phyloP scores from a whole-genome alignment of 2,329 filamentous ascomycete species.

The Hypoxylon sp. region DNA sequence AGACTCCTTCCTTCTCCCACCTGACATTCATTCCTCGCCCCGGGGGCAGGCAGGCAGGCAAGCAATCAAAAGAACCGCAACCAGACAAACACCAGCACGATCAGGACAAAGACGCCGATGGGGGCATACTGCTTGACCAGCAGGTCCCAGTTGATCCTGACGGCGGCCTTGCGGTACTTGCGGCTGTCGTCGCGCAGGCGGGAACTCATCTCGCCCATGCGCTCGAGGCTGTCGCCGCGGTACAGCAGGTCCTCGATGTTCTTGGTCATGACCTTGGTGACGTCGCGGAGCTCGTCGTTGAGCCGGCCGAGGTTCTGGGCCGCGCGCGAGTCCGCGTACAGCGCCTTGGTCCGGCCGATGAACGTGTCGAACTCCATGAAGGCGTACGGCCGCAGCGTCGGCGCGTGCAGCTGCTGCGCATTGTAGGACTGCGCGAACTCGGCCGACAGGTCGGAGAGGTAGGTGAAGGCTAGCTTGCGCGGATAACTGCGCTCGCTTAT shows the following conservation, averaged over 20 bases:
- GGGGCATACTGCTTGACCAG: conserved; percentile 97
- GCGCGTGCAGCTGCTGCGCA: conserved; percentile 69
- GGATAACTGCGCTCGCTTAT: conserved; percentile 95
- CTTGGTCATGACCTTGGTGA: conserved; percentile 99
- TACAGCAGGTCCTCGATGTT: conserved; percentile 99
- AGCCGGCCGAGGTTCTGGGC: conserved; percentile 92
- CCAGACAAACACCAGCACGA: conserved; percentile 88
- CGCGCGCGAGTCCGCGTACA: conserved; percentile 91
- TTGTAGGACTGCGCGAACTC: conserved; percentile 93
- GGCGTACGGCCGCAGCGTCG: conserved; percentile 85
- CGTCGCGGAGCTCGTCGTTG: conserved; percentile 96
- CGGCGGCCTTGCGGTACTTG: conserved; percentile 92
- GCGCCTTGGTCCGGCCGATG: conserved; percentile 90
- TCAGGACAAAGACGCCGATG: conserved; percentile 79
- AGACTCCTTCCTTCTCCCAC: conserved; percentile 2
- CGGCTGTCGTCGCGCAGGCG: conserved; percentile 89
- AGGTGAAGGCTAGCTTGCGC: conserved; percentile 97
- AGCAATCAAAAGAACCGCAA: conserved; percentile 92
- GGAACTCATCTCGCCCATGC: conserved; percentile 95
- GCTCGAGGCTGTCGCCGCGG: conserved; percentile 89
- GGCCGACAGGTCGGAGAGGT: conserved; percentile 88
- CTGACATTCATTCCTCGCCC: background rate
- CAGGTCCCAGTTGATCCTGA: conserved; percentile 97
- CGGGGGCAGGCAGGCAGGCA: background rate
- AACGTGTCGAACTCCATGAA: conserved; percentile 99